Base-by-base conservation (phyloP, 1,139 yeast species). In the Yamadazyma triangularis region DNA sequence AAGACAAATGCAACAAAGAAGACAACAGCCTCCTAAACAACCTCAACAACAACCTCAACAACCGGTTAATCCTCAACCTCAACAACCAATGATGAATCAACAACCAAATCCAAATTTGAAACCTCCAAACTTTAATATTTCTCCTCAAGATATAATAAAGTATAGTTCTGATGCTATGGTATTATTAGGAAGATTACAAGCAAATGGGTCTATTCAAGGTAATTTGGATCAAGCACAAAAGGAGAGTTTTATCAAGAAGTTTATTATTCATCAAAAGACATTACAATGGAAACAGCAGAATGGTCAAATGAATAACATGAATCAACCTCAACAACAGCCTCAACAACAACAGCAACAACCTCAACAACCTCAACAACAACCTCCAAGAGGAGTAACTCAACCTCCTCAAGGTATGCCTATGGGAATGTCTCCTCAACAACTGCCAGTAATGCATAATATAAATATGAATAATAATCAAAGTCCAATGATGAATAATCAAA, bases 141-240 rank as follows among this genome's bases (percentile, higher is more conserved):
- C 72, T 4, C 61, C 60, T 15, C 70, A 67, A 31, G 74, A 68
- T 38, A 54, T 63, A 29, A 49, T 56, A 39, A 64, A 63, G 38
- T 64, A 66, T 43, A 56, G 62, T 22, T 50, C 61, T 6, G 73
- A 65, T 31, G 74, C 74, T 1, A 52, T 67, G 61, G 48, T 57
- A 10, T 48, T 65, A 23, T 56, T 67, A 33, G 39, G 51, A 14
- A 50, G 65, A 30, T 50, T 68, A 27, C 72, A 66, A 36, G 62
- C 63, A 19, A 63, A 57, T 33, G 62, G 69, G 5, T 55, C 64
- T 2, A 53, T 65, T 30, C 65, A 53, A 18, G 48, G 50, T 10
- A 55, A 53, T 25, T 36, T 51, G 32, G 59, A 54, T 25, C 63
- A 51, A 27, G 41, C 48, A 15, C 69, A 60, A 35, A 63, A 60